These are phyloP conservation scores for Arthromyces matolae DNA, from an alignment of 768 basidiomycete species.

Conservation along the genomic window DNA sequence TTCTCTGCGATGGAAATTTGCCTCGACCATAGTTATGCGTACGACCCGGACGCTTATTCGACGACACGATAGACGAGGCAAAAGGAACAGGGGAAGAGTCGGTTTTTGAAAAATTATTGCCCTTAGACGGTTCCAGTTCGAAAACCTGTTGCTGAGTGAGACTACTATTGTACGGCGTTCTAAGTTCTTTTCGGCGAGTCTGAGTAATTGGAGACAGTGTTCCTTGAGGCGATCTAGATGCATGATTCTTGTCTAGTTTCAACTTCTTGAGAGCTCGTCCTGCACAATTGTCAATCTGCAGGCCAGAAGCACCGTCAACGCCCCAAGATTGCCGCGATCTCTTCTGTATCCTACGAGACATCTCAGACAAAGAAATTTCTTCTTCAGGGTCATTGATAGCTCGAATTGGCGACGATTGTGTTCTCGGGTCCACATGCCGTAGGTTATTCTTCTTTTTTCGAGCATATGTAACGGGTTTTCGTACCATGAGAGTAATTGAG, in stretches of 20 bases:
- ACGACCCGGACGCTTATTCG: not conserved
- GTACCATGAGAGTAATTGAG: conserved; percentile 16
- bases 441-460: conserved; percentile 11
- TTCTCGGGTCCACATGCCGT: not conserved
- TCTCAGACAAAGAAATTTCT: conserved; percentile 14
- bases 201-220: not conserved
- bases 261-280: conserved; percentile 11
- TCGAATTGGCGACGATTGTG: conserved; percentile 11
- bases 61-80: not conserved
- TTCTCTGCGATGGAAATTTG: conserved; percentile 3
- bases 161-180: conserved; percentile 16
- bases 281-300: not conserved
- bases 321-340: conserved; percentile 14
- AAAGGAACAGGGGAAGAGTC: conserved; percentile 17
- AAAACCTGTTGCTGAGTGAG: conserved; percentile 16
- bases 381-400: conserved; percentile 11
- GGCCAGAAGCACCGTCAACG: not conserved
- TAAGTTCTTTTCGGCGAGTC: conserved; percentile 3
- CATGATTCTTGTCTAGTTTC: not conserved
- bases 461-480: conserved; percentile 20
- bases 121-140: conserved; percentile 14
- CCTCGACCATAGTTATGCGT: not conserved
- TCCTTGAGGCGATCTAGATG: not conserved
- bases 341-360: conserved; percentile 17
- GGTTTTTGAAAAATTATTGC: not conserved